These are phyloP conservation scores for Agrocybe chaxingu DNA, from an alignment of 768 basidiomycete genomes.

Conservation along the genomic window DNA sequence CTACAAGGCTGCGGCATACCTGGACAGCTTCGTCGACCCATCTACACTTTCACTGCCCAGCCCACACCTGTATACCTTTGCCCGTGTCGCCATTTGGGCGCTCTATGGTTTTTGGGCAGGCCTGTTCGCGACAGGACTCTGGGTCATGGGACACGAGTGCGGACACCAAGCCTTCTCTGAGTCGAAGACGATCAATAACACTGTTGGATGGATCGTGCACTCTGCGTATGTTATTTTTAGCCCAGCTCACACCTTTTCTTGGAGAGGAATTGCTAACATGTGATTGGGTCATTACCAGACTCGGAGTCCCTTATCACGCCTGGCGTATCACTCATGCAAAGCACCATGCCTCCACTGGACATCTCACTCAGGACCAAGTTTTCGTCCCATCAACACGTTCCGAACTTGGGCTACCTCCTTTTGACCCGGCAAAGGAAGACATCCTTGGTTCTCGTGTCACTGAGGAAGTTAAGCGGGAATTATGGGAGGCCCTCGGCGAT, in stretches of 20 bases:
- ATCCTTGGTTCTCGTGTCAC: slow-evolving; percentile 60
- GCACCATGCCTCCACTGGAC: slow-evolving; percentile 93
- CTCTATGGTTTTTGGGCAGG: slow-evolving; percentile 81
- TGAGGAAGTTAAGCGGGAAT: slow-evolving; percentile 64
- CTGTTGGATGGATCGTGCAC: slow-evolving; percentile 90
- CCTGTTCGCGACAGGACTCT: slow-evolving; percentile 87
- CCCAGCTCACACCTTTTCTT: slow-evolving; percentile 8
- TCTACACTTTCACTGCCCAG: slow-evolving; percentile 51
- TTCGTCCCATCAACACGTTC: slow-evolving; percentile 91
- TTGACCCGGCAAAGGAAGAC: slow-evolving; percentile 69
- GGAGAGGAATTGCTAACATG: slow-evolving; percentile 13
- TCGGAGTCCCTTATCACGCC: slow-evolving; percentile 95
- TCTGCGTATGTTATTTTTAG: slow-evolving; percentile 58
- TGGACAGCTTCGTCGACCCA: slow-evolving; percentile 62
- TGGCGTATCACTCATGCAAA: slow-evolving; percentile 95
- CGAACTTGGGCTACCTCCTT: slow-evolving; percentile 56
- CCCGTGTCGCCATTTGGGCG: slow-evolving; percentile 70
- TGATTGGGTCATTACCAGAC: slow-evolving; percentile 38
- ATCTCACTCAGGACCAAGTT: slow-evolving; percentile 94
- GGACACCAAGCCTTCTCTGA: slow-evolving; percentile 97
- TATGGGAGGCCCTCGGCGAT: slow-evolving; percentile 88
- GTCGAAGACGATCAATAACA: slow-evolving; percentile 87
- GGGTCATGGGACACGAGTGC: slow-evolving; percentile 94
- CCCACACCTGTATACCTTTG: slow-evolving; percentile 59
- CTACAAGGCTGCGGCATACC: slow-evolving; percentile 64